Conservation (phyloP, 2,329 filamentous ascomycete genomes). For the Colletotrichum graminicola region DNA sequence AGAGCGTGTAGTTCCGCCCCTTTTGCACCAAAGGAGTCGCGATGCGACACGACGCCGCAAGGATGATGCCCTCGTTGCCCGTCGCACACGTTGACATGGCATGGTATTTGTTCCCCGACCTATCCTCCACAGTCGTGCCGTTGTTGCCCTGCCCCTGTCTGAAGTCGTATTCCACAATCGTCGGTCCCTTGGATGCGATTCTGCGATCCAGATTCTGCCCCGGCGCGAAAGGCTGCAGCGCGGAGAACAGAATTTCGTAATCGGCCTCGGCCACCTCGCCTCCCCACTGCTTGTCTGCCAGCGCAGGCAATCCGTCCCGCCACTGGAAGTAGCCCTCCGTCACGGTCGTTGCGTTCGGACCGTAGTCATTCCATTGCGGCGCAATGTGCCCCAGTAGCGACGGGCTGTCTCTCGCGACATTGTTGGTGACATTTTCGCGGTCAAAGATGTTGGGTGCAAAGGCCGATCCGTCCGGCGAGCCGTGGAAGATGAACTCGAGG, state of each 20-base stretch:
- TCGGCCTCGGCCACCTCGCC: conserved; percentile 39
- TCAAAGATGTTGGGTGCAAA: conserved; percentile 47
- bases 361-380: conserved; percentile 47
- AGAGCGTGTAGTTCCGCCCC: conserved; percentile 68
- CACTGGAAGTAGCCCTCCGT: conserved; percentile 47
- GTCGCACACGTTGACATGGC: conserved; percentile 24
- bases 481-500: conserved; percentile 44
- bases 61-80: conserved; percentile 43
- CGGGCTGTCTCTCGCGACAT: conserved; percentile 39
- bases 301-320: conserved; percentile 44
- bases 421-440: conserved; percentile 40
- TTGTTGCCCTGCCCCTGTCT: conserved; percentile 20
- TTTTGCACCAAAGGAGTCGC: conserved; percentile 64
- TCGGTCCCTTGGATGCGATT: conserved; percentile 38
- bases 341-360: conserved; percentile 45
- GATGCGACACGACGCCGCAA: conserved; percentile 56
- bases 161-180: conserved; percentile 43
- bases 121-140: conserved; percentile 35
- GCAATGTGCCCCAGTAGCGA: conserved; percentile 44
- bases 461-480: conserved; percentile 37
- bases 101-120: conserved; percentile 45
- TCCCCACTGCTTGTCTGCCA: conserved; percentile 48
- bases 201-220: conserved; percentile 45
- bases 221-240: conserved; percentile 43
- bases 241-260: conserved; percentile 34